Conservation (phyloP, 2,329 filamentous ascomycete genomes). For the Colletotrichum higginsianum region DNA sequence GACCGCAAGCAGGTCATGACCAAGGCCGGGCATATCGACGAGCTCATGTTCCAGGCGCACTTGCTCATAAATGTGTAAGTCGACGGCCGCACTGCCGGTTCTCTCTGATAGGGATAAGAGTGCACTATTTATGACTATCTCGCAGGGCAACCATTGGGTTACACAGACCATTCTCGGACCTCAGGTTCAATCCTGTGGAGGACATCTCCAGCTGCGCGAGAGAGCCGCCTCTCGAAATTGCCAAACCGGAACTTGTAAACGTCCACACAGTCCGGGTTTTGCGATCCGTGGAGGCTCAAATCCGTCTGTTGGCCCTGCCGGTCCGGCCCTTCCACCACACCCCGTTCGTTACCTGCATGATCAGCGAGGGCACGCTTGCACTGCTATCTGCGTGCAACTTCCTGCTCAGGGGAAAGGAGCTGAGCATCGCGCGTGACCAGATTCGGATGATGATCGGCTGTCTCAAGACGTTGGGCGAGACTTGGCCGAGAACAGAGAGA, state of each 20-base stretch:
- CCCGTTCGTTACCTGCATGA: conserved; percentile 59
- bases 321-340: conserved; percentile 52
- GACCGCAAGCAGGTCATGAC: conserved; percentile 51
- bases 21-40: conserved; percentile 48
- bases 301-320: conserved; percentile 56
- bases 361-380: conserved; percentile 54
- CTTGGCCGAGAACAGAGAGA: conserved; percentile 55
- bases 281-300: conserved; percentile 55
- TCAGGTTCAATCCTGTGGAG: conserved; percentile 56
- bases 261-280: conserved; percentile 58
- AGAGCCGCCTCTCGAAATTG: conserved; percentile 42
- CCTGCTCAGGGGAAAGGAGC: conserved; percentile 50
- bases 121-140: neutral
- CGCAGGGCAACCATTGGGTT: conserved; percentile 53
- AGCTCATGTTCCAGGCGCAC: conserved; percentile 50
- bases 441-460: conserved; percentile 59
- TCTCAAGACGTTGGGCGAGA: conserved; percentile 52
- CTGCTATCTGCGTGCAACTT: conserved; percentile 56
- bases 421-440: conserved; percentile 56
- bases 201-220: conserved; percentile 55
- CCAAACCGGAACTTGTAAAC: conserved; percentile 48
- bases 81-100: too few relatives aligned
- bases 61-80: conserved; percentile 47
- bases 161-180: conserved; percentile 57
- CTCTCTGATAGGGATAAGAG: neutral